Evolutionary conservation across 2,329 filamentous ascomycete species (phyloP), one percentile per base, ranked within the genome.

Genomic region (Lasiodiplodia hormozganensis): DNA sequence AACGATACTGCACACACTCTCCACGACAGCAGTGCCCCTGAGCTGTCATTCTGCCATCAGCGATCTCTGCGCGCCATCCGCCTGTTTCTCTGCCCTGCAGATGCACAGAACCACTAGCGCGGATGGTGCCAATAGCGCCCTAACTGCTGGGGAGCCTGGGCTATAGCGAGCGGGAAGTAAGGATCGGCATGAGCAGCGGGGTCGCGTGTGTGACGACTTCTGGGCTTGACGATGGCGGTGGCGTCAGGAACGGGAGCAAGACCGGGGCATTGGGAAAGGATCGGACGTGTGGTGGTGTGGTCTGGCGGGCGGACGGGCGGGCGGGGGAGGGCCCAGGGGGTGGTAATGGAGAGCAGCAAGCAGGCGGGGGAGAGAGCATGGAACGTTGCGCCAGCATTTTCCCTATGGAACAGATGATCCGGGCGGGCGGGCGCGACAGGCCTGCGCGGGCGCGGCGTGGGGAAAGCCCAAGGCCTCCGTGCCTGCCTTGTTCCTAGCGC

Each of bases 201-300:
- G 7, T 16, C 16, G 28, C 36, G 16, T 18, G 34, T 28, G 28
- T 36, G 54, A 38, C 21, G 54, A 57, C 18, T 53, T 23, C 18
- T 16, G 54, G 31, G 28, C 31, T 38, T 12, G 40, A 49, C 57
- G 40, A 36, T 21, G 23, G 58, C 58, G 58, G 40, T 57, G 53
- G 53, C 54, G 54, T 40, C 60, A 64, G 60, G 60, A 64, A 64
- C 47, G 47, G 60, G 58, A 34, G 18, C 40, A 62, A 34, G 40
- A 31, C 58, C 18, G 58, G 58, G 43, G 6, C 10, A 47, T 18
- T 31, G 28, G 38, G 38, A 25, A 14, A 28, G 53, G 28, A 57
- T 57, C 14, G 38, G 56, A 14, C 4, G 21, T 21, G 4, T 21
- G 38, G n/a, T 25, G 36, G 54, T 43, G 57, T 31, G 57, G 57